phyloP scores from a whole-genome alignment of 2,329 filamentous ascomycete genomes.

The Orbilia blumenaviensis region DNA sequence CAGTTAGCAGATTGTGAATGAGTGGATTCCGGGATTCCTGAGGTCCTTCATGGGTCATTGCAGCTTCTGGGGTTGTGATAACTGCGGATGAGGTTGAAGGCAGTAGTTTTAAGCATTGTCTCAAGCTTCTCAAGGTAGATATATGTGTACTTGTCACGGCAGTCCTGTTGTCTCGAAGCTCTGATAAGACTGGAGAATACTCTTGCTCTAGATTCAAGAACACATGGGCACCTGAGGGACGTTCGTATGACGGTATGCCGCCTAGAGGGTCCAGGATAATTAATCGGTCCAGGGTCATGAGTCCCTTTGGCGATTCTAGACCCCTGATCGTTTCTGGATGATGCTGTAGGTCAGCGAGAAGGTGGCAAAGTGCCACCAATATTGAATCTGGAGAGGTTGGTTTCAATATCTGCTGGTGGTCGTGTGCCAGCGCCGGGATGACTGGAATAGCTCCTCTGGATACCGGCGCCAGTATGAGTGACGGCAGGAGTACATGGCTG shows the following conservation, averaged over 20 bases:
- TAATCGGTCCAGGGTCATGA: slow-evolving; percentile 75
- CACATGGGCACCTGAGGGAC: slow-evolving; percentile 73
- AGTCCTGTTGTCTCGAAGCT: slow-evolving; percentile 66
- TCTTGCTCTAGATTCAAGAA: slow-evolving; percentile 97
- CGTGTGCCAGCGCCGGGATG: slow-evolving; percentile 72
- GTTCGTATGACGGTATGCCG: slow-evolving; percentile 76
- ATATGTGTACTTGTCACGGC: slow-evolving; percentile 64
- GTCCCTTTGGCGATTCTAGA: slow-evolving; percentile 61
- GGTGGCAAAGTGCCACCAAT: slow-evolving; percentile 78
- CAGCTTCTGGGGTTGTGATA: slow-evolving; percentile 85
- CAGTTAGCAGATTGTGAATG: slow-evolving; percentile 94
- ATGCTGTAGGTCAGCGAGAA: slow-evolving; percentile 68
- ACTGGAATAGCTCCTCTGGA: slow-evolving; percentile 76
- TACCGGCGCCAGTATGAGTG: slow-evolving; percentile 71
- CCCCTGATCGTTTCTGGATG: slow-evolving; percentile 62
- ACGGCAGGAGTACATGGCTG: slow-evolving; percentile 61
- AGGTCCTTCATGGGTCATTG: slow-evolving; percentile 65
- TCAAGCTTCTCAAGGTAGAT: slow-evolving; percentile 78
- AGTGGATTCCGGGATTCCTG: slow-evolving; percentile 74
- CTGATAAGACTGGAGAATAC: slow-evolving; percentile 73
- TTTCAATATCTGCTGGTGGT: slow-evolving; percentile 62
- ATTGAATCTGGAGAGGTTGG: slow-evolving; percentile 70
- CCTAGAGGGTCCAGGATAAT: slow-evolving; percentile 89
- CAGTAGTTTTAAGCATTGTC: slow-evolving; percentile 75
- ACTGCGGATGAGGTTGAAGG: slow-evolving; percentile 86